Base-by-base conservation (phyloP, 306 rosid species). In the Gastrolobium villosum region DNA sequence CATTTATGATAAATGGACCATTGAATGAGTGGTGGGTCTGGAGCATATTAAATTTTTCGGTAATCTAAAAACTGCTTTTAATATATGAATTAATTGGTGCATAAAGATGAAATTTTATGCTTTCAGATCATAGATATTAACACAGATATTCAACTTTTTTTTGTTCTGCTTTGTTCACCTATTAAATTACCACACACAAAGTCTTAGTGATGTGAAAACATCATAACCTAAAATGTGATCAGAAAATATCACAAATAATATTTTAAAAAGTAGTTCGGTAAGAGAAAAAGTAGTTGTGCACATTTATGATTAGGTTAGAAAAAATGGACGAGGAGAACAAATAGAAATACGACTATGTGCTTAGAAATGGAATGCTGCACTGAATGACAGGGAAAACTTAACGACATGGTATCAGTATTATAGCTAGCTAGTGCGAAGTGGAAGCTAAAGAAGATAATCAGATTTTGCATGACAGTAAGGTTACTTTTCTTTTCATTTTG, bases 381-480 rank as follows among this genome's bases (percentile, higher is more conserved):
- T 70, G 70, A 62, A 35, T 75, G 89, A 83, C 72, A 80, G 54
- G 39, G 87, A 86, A 86, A 86, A 72, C 83, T 83, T 83, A 86
- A 86, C 89, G 82, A 76, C 89, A 59, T 72, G 14, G 30, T 50
- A 59, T 56, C 28, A 66, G 71, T 56, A 36, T 65, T 56, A 36
- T 65, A 45, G 26, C 61, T 78, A 65, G 70, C 10, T 59, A 76
- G 84, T 77, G 77, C 77, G 36, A 52, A 67, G 53, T 77, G 60
- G 41, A 20, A 26, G 30, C 15, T 52, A 75, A 57, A 63, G 34
- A 20, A 56, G 75, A 79, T 75, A 72, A 76, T 84, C 54, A 80
- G 53, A 79, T 56, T 66, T 28, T 83, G 67, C 65, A 54, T 61
- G 83, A 77, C 83, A 75, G 34, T 68, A 83, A 65, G 81, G 68